Evolutionary conservation across 345 rosid genomes (phyloP).

Genomic region (Euphorbia lathyris): DNA sequence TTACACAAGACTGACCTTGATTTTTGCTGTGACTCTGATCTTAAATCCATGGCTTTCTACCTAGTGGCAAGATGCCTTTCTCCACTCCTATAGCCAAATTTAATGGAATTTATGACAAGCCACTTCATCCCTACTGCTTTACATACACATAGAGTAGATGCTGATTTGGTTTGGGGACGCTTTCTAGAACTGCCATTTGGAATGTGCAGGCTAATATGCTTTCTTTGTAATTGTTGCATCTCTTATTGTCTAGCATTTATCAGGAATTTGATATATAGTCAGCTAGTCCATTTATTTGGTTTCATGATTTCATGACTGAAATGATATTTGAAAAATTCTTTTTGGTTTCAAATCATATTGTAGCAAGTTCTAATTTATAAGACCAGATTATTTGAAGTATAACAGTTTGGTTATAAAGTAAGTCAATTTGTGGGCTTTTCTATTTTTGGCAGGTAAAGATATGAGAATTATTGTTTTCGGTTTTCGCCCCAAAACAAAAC

Average conservation of each 20-base stretch:
- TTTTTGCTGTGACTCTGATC: no score
- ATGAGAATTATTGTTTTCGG: conserved; percentile 94
- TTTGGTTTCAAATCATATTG: background rate
- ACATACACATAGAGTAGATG: background rate
- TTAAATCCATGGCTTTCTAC: background rate
- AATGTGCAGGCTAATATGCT: background rate
- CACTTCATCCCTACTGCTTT: background rate
- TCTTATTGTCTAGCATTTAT: background rate
- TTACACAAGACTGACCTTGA: no score
- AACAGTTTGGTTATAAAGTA: background rate
- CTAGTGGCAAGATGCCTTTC: background rate
- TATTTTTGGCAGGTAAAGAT: conserved; percentile 74
- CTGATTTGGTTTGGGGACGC: background rate
- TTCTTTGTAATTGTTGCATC: background rate
- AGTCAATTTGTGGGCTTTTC: background rate
- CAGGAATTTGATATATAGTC: background rate
- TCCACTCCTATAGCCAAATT: background rate
- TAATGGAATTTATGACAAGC: background rate
- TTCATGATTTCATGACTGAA: conserved; percentile 1
- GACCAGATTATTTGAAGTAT: background rate
- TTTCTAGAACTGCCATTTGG: background rate
- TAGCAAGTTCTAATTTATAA: background rate
- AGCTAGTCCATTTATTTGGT: background rate
- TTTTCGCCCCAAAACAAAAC: conserved; percentile 81
- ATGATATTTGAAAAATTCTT: background rate